These are phyloP conservation scores for Ramichloridium luteum DNA, from an alignment of 2,329 filamentous ascomycete species.

Conservation along the genomic window DNA sequence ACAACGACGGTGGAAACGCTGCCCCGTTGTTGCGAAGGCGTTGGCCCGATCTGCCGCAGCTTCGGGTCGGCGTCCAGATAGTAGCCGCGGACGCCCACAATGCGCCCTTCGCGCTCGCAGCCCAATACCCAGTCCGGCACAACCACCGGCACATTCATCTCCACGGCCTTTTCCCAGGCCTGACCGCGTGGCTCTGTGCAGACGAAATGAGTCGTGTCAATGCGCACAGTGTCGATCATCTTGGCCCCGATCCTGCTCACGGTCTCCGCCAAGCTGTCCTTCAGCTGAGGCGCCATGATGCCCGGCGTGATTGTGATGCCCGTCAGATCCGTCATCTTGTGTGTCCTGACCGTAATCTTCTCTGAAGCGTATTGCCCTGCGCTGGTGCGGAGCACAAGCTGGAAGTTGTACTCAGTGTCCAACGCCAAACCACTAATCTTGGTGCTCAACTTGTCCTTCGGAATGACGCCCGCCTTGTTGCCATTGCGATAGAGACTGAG, in stretches of 20 bases:
- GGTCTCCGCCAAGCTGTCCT: constrained; percentile 60
- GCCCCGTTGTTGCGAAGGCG: constrained; percentile 18
- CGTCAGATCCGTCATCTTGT: constrained; percentile 96
- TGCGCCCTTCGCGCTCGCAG: constrained; percentile 85
- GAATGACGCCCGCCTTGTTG: constrained; percentile 91
- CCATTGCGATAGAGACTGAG: constrained; percentile 90
- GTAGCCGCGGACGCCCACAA: constrained; percentile 88
- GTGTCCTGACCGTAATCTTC: constrained; percentile 73
- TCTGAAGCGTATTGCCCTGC: constrained; percentile 80
- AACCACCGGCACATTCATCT: constrained; percentile 96
- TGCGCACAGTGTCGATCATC: constrained; percentile 76
- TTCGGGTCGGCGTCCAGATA: constrained; percentile 79
- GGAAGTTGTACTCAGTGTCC: constrained; percentile 91
- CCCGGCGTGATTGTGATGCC: constrained; percentile 92
- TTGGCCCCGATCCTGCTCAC: constrained; percentile 86
- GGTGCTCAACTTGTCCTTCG: constrained; percentile 80
- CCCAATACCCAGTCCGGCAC: constrained; percentile 94
- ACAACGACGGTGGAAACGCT: constrained; percentile 20
- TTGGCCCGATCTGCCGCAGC: constrained; percentile 40
- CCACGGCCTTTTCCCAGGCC: constrained; percentile 89
- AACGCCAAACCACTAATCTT: constrained; percentile 96
- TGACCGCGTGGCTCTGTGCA: constrained; percentile 85
- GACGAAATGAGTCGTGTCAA: constrained; percentile 97
- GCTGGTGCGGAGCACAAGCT: constrained; percentile 78
- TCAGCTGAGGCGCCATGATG: constrained; percentile 60